Base-by-base conservation (phyloP, 2,329 filamentous ascomycete genomes). In the Alternaria dauci region DNA sequence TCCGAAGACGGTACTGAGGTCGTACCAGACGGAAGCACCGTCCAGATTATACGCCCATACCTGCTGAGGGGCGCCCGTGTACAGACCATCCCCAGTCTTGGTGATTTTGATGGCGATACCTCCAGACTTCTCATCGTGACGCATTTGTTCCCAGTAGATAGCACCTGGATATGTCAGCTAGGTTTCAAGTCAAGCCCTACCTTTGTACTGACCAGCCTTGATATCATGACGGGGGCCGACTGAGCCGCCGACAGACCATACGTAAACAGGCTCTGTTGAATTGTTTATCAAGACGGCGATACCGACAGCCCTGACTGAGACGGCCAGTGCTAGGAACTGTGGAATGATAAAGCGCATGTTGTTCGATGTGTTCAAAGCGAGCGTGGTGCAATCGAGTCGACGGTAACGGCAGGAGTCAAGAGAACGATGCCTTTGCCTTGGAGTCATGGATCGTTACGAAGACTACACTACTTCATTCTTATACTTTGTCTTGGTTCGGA, bases 91-190 rank as follows among this genome's bases (percentile, higher is more conserved):
- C 23, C 59, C 42, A 4, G 56, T 59, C 34, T 63, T 68, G 8
- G 72, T 71, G 14, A 76, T 67, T 36, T 76, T 75, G 39, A 75
- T 66, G 12, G 73, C 69, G 32, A 73, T 67, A 18, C 73, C 70
- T n/a, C 68, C 68, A 9, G 64, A 65, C 16, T 56, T 66, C 0
- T 62, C 43, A 36, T 71, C 71, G 14, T 54, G 58, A 42, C 59
- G 70, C 34, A 74, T 60, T 9, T 52, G 36, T 46, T 73, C 73
- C 30, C 50, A 42, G 54, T 69, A 73, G 2, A 55, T 50, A 5
- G 52, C 59, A 11, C 66, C 70, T 74, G 25, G 28, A 5, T 1
- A 8, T 14, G 42, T 67, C 30, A 61, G 54, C 16, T 9, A 18
- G 14, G 42, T 2, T 8, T 5, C 8, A 7, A 11, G 38, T 16